These are phyloP conservation scores for Allium sativum DNA, from an alignment of 106 monocot species.

Conservation along the genomic window DNA sequence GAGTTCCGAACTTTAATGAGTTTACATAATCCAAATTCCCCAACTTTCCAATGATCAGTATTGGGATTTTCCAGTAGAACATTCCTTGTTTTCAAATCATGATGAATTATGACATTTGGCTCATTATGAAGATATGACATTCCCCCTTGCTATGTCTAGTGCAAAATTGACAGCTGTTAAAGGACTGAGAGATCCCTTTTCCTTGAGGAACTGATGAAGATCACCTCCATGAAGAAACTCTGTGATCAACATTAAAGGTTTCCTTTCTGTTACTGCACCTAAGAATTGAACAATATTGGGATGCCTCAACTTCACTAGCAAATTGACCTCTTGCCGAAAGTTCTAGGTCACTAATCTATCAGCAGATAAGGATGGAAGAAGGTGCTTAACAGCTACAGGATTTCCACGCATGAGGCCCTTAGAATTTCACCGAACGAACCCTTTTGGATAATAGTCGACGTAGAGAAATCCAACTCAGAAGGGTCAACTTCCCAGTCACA, in stretches of 20 bases:
- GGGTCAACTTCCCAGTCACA: slow-evolving; percentile 99
- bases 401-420: slow-evolving; percentile 90
- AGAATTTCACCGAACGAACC: slow-evolving; percentile 97
- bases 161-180: slow-evolving; percentile 80
- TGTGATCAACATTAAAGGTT: slow-evolving; percentile 89
- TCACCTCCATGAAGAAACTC: slow-evolving; percentile 94
- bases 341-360: slow-evolving; percentile 93
- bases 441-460: slow-evolving; percentile 69
- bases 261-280: slow-evolving; percentile 93
- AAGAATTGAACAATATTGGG: slow-evolving; percentile 98
- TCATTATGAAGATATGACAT: slow-evolving; percentile 98
- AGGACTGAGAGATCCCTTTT: slow-evolving; percentile 79
- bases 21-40: slow-evolving; percentile 96
- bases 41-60: slow-evolving; percentile 92
- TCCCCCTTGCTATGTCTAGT: slow-evolving; percentile 97
- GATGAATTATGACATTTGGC: slow-evolving; percentile 91
- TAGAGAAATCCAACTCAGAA: slow-evolving; percentile 77
- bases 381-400: slow-evolving; percentile 84
- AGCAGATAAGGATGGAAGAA: slow-evolving; percentile 91
- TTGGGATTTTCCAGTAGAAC: slow-evolving; percentile 91
- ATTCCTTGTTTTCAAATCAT: slow-evolving; percentile 96
- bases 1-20: slow-evolving; percentile 79
- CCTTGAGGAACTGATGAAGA: slow-evolving; percentile 89
- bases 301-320: slow-evolving; percentile 94
- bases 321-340: slow-evolving; percentile 93